Evolutionary conservation across 768 basidiomycete genomes (phyloP), one percentile per base, ranked within the genome.

Genomic region (Grammothele lineata): DNA sequence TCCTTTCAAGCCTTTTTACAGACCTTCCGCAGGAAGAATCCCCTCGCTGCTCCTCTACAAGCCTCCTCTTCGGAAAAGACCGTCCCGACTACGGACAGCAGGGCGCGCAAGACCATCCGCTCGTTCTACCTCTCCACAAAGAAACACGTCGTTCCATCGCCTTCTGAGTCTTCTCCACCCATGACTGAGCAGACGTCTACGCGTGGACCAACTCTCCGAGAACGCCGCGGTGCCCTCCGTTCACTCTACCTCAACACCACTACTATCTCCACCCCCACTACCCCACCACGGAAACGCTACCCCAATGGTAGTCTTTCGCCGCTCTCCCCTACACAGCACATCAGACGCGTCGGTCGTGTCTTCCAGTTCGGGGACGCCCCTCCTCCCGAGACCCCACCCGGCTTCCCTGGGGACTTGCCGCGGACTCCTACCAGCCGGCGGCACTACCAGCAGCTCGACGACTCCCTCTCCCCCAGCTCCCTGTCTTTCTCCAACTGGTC

Each of bases 301-400:
- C 30, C 30, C 30, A 32, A 32, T 8, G 30, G 8, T 32, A 8
- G 30, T n/a, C 12, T 7, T 7, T 19, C 35, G 6, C 27, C 26
- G 34, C 38, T 35, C 27, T 37, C 39, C 22, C 21, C 43, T 32
- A 4, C n/a, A 25, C 25, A 36, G 14, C 30, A 47, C 40, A 1
- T 24, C 26, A 10, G 19, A 34, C 50, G 57, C 4, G 50, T 56
- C 21, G 53, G 52, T n/a, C 58, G 58, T 15, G 41, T 58, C 18
- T 45, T 58, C n/a, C n/a, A n/a, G n/a, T n/a, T n/a, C 22, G 51
- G 56, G 40, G 50, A 57, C 36, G 22, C 47, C 17, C 23, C 50
- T 23, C 46, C 51, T 21, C 50, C 39, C 21, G 43, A 27, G 1
- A 34, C 49, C 18, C 33, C 43, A 7, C 27, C 27, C 8, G 8